These are phyloP conservation scores for Friedmanniomyces simplex DNA, from an alignment of 495 filamentous ascomycete species.

Conservation along the genomic window DNA sequence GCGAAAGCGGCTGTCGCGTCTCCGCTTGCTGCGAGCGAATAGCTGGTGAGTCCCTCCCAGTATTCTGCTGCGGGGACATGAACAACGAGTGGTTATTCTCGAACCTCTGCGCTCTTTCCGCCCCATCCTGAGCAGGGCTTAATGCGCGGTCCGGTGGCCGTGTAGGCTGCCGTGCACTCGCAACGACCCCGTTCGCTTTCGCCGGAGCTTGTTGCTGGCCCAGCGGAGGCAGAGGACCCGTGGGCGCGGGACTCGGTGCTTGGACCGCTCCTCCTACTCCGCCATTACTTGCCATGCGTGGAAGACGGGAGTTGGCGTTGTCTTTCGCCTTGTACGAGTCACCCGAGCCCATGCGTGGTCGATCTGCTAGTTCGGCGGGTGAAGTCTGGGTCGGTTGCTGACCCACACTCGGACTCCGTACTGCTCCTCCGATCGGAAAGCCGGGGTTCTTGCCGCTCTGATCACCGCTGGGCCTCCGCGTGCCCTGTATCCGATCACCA, in stretches of 20 bases:
- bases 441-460: slow-evolving; percentile 3
- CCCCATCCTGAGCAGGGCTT: slow-evolving; percentile 3
- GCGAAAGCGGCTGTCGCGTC: slow-evolving; percentile 1
- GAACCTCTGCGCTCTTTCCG: slow-evolving; percentile 5
- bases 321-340: neutral
- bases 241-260: slow-evolving; percentile 14
- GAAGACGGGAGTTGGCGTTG: neutral
- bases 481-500: slow-evolving; percentile 23
- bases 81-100: slow-evolving; percentile 1
- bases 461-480: slow-evolving; percentile 33
- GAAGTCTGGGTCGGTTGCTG: neutral
- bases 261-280: neutral
- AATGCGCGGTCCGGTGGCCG: slow-evolving; percentile 10
- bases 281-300: neutral
- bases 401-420: neutral
- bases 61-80: neutral
- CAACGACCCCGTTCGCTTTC: neutral
- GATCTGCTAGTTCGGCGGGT: slow-evolving; percentile 9
- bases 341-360: slow-evolving; percentile 8
- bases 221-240: slow-evolving; percentile 11
- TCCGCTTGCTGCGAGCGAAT: neutral
- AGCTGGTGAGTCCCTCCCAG: neutral
- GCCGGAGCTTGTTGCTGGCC: neutral
- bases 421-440: neutral
- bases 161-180: slow-evolving; percentile 14